These are phyloP conservation scores for Aspergillus sp. DNA, from an alignment of 2,329 filamentous ascomycete genomes.

Conservation along the genomic window DNA sequence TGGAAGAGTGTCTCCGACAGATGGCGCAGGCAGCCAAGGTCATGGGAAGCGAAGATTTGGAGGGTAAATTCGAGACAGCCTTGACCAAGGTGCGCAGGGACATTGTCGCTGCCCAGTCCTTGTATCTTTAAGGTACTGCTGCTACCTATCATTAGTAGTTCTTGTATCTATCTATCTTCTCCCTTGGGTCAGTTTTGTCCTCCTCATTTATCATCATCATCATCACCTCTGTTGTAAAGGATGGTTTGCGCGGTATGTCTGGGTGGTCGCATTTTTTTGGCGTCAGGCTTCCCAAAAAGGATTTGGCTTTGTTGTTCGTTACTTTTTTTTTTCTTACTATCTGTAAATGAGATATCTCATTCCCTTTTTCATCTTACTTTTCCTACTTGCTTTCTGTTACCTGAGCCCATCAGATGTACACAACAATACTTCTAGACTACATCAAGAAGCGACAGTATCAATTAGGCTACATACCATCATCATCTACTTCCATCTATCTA, in stretches of 20 bases:
- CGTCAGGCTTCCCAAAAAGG: slow-evolving; percentile 22
- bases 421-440: neutral
- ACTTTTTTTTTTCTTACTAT: neutral
- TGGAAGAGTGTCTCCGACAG: slow-evolving; percentile 91
- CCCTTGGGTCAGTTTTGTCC: slow-evolving; percentile 9
- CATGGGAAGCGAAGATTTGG: slow-evolving; percentile 94
- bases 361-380: neutral
- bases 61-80: slow-evolving; percentile 86
- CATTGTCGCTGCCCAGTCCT: slow-evolving; percentile 89
- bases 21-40: slow-evolving; percentile 96
- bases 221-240: slow-evolving; percentile 10
- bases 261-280: slow-evolving; percentile 26
- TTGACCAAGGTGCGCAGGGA: slow-evolving; percentile 85
- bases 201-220: too few relatives aligned
- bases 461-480: neutral
- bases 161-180: neutral
- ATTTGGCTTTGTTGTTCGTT: slow-evolving; percentile 14
- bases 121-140: slow-evolving; percentile 70
- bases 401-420: neutral
- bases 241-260: slow-evolving; percentile 13
- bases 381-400: neutral
- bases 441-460: neutral
- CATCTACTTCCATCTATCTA: neutral
- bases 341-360: slow-evolving; percentile 2
- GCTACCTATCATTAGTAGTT: neutral